Evolutionary conservation across 768 basidiomycete genomes (phyloP), one percentile per base, ranked within the genome.

Genomic region (Leucosporidium creatinivorum): DNA sequence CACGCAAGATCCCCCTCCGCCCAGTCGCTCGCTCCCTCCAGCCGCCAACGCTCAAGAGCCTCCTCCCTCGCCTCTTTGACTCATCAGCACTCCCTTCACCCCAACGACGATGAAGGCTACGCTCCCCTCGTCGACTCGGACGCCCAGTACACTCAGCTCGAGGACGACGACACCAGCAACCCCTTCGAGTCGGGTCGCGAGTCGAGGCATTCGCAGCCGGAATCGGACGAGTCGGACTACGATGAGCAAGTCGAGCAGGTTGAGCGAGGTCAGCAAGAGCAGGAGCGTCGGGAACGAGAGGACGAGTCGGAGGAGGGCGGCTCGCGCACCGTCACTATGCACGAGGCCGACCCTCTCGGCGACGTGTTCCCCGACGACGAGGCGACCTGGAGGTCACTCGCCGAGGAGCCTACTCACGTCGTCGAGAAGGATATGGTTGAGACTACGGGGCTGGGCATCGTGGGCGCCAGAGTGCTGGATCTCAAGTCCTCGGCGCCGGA

Each of bases 361-460:
- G 75, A 74, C 57, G 59, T 75, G 28, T 75, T 75, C 60, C 59
- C 56, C 25, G 66, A 62, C 28, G 73, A 74, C 55, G 69, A 67
- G 63, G 60, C 65, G n/a, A 69, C 69, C 1, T 75, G 75, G 75
- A 63, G 23, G 2, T 26, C 56, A 0, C 26, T 71, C n/a, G 63
- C 63, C 4, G 63, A 54, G 19, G 63, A 57, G 18, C 49, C 55
- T 26, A 63, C 55, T 21, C 50, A 26, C 19, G 31, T 39, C 7
- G 48, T 33, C 23, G 61, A 59, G 31, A n/a, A 31, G 19, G 63
- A 60, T 26, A 33, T 62, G 23, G 8, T 70, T 52, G 70, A 67
- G 44, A 63, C 66, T 33, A 65, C 68, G 10, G 73, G 74, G 0
- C 61, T 73, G 3, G 74, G 74, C 33, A 72, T 75, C 57, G 19